A percentile compares a stretch with the other conserved stretches of the same genome.
Evolutionary conservation across 768 basidiomycete genomes (phyloP).

Genomic region (Agaricus blazei): DNA sequence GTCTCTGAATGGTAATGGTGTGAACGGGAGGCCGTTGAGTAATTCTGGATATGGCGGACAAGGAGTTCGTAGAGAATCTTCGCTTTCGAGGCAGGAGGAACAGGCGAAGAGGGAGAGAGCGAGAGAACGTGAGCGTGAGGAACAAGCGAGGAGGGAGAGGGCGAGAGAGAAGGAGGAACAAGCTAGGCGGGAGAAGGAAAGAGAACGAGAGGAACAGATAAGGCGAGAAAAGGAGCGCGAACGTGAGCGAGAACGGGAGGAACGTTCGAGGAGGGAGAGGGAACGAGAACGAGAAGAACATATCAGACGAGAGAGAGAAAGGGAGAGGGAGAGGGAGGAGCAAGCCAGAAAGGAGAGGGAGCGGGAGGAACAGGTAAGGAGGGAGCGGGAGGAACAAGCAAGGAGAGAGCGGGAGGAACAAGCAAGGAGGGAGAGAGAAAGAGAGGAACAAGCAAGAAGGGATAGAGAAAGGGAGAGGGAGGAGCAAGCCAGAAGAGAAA

Average conservation of each 20-base stretch:
- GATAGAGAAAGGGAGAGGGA: neutral
- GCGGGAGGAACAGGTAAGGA: slow-evolving; percentile 10
- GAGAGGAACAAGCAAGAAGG: too few relatives aligned
- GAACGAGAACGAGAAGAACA: slow-evolving; percentile 4
- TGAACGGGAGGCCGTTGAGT: neutral
- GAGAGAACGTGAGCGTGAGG: neutral
- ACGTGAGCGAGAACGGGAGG: slow-evolving; percentile 16
- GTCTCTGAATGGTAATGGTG: neutral
- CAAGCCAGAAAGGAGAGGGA: neutral
- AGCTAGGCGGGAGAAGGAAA: slow-evolving; percentile 12
- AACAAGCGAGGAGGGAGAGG: slow-evolving; percentile 15
- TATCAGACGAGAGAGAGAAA: slow-evolving; percentile 5
- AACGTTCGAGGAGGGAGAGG: slow-evolving; percentile 11
- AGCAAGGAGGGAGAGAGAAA: neutral
- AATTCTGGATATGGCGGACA: neutral
- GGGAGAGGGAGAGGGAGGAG: neutral
- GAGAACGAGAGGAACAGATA: slow-evolving; percentile 15
- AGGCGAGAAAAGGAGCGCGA: slow-evolving; percentile 17
- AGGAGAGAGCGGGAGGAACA: slow-evolving; percentile 12
- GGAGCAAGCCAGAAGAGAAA: neutral
- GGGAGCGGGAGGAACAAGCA: slow-evolving; percentile 10
- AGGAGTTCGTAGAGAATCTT: neutral
- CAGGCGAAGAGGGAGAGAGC: slow-evolving; percentile 8
- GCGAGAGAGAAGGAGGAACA: slow-evolving; percentile 1
- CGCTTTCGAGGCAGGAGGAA: slow-evolving; percentile 6